Evolutionary conservation across 1,284 basidiomycete species (phyloP).

Genomic region (Sphagnurus paluster): DNA sequence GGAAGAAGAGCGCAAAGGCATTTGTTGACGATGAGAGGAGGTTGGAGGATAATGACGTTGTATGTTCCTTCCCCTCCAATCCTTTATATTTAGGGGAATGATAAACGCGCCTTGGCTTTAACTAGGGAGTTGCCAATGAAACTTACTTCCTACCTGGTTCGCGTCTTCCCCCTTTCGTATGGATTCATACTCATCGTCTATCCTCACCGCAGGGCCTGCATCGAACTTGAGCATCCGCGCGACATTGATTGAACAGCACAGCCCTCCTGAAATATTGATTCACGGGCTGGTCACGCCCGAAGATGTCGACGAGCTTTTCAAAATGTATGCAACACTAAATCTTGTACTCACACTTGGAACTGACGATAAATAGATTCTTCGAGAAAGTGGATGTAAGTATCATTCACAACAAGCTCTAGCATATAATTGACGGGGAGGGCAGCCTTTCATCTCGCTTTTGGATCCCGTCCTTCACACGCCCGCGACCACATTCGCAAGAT

Average conservation of each 20-base stretch:
- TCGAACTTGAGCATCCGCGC: constrained; percentile 68
- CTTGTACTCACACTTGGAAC: constrained; percentile 9
- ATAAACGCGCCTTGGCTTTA: constrained; percentile 4
- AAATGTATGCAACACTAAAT: constrained; percentile 59
- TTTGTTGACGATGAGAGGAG: constrained; percentile 38
- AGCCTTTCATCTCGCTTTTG: constrained; percentile 75
- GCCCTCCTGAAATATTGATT: constrained; percentile 80
- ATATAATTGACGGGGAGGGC: constrained; percentile 2
- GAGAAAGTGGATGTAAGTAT: constrained; percentile 63
- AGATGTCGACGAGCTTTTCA: constrained; percentile 81
- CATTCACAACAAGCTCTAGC: constrained; percentile 6
- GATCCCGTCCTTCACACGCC: constrained; percentile 76
- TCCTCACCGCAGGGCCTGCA: constrained; percentile 64
- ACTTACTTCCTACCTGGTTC: constrained; percentile 77
- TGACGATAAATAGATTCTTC: constrained; percentile 57
- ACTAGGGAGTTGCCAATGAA: constrained; percentile 74
- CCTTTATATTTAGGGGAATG: constrained; percentile 5
- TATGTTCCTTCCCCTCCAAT: constrained; percentile 34
- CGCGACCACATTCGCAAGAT: constrained; percentile 70
- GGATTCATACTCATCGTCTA: constrained; percentile 4
- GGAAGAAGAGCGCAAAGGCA: constrained; percentile 39
- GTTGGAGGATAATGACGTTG: constrained; percentile 64
- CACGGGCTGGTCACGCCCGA: constrained; percentile 78
- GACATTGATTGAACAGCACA: constrained; percentile 75
- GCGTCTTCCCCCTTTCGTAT: constrained; percentile 17